Base-by-base conservation (phyloP, 2,329 filamentous ascomycete genomes). In the Pseudogymnoascus sp. region DNA sequence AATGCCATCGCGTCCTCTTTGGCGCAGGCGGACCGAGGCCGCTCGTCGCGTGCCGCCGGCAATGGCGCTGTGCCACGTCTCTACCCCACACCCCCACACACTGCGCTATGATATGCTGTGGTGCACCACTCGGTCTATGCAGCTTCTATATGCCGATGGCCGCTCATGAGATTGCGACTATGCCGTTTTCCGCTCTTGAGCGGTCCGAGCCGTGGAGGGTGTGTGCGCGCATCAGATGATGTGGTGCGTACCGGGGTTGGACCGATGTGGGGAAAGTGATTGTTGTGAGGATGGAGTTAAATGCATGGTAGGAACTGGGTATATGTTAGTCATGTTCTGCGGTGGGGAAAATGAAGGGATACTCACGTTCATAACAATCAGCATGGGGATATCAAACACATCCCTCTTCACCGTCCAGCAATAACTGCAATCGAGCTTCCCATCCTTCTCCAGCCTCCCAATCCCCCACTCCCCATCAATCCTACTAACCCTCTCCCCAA, bases 281-380 rank as follows among this genome's bases (percentile, higher is more conserved):
- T 18, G 37, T 36, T 40, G 52, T 27, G 60, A 68, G 65, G 35
- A n/a, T 6, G 13, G 45, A 31, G n/a, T 75, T 72, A 78, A 66
- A 78, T 78, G 69, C 76, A 77, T 60, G 76, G 76, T 58, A 78
- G 69, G 67, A 78, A 78, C 75, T 78, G 55, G 33, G 13, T n/a
- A 33, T n/a, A 12, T 39, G 36, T 45, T 18, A 33, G 60, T 69
- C 69, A 68, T 60, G 58, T 27, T 15, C 52, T 3, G 31, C 48
- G 12, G 36, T 25, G 9, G 25, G 10, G 5, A 10, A 21, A 21
- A 39, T 10, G 33, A 15, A 7, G 29, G 37, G 40, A 61, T 7
- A 87, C 92, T 87, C 75, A 97, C 94, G 78, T 97, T 97, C 80
- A 97, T 93, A 71, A 97, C 90, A 74, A 97, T 95, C 78, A 97